Percentiles rank a stretch among this genome's conserved stretches.
These are phyloP conservation scores for Lophiostoma macrostomum DNA, from an alignment of 495 filamentous ascomycete genomes.

Conservation along the genomic window DNA sequence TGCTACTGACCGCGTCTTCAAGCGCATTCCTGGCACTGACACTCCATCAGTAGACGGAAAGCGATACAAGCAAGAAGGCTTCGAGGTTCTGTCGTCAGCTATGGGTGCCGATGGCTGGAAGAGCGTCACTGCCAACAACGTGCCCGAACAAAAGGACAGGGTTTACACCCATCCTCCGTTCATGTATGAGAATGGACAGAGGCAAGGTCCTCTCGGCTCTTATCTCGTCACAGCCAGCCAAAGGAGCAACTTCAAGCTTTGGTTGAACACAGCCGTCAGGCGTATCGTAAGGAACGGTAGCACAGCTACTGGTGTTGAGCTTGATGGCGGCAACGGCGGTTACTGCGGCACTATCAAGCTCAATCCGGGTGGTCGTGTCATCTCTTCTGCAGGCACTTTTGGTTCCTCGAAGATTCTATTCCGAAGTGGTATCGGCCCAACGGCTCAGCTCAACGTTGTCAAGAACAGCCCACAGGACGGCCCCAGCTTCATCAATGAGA, in stretches of 20 bases:
- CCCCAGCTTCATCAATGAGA: conserved; percentile 49
- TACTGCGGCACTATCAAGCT: conserved; percentile 58
- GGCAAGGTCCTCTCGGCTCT: conserved; percentile 69
- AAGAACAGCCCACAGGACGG: conserved; percentile 35
- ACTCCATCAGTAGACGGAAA: conserved; percentile 65
- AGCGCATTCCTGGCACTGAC: conserved; percentile 67
- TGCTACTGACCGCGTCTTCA: conserved; percentile 60
- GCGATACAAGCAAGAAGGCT: conserved; percentile 65
- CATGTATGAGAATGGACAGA: conserved; percentile 65
- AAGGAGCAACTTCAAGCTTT: conserved; percentile 64
- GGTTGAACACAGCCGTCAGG: conserved; percentile 62
- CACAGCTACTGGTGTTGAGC: conserved; percentile 64
- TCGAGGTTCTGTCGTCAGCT: conserved; percentile 57
- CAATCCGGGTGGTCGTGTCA: conserved; percentile 60
- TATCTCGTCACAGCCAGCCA: conserved; percentile 64
- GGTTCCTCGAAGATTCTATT: conserved; percentile 69
- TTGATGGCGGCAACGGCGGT: conserved; percentile 56
- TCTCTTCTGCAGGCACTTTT: conserved; percentile 68
- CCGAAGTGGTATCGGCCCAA: conserved; percentile 41
- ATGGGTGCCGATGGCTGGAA: conserved; percentile 60
- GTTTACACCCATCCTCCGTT: conserved; percentile 64
- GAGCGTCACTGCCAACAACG: conserved; percentile 57
- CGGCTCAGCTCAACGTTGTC: conserved; percentile 39
- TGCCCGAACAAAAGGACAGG: conserved; percentile 63
- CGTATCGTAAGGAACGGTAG: conserved; percentile 61